Evolutionary conservation across 805 yeast species (phyloP), one percentile per base, ranked within the genome.

Genomic region (Saccharomycodes ludwigii): DNA sequence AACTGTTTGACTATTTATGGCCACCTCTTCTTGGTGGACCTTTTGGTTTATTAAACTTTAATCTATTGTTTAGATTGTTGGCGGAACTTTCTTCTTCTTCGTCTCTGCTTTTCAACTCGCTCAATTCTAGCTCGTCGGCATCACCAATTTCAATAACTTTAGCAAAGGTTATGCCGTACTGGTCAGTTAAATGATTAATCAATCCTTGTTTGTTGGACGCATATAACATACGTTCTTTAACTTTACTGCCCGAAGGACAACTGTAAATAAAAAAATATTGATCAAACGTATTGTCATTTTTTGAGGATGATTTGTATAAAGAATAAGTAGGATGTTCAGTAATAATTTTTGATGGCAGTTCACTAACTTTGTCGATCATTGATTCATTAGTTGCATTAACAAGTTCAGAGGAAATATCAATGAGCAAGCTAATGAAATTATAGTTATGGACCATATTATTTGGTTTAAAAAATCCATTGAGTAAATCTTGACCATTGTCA

Each of bases 161-260:
- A 21, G 62, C 62, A 16, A 76, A 51, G 7, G 50, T 47, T 21
- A 65, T 42, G 3, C 48, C 50, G 27, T 56, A 56, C 6, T 47
- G 35, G 13, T 48, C 39, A 37, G 65, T 61, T 47, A 80, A 58
- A 36, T 67, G 63, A 28, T 61, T 63, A 21, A 74, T 54, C 33
- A 79, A 65, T 6, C 77, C 79, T 32, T 63, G 65, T 48, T 75
- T 78, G 39, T 77, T 78, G 3, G 94, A 71, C 1, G 98, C 97
- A 48, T 85, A 84, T 31, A 85, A 53, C 96, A 88, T 88, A 45
- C 97, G 69, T 32, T 85, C 91, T 53, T 77, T 80, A 24, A 91
- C 91, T 55, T 75, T 76, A 26, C 95, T 77, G 1, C 86, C 85
- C 0, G 93, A 73, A 3, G 98, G 97, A 54, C 95, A 86, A 6